Base-by-base conservation (phyloP, 768 basidiomycete species). In the Mrakia gelida region DNA sequence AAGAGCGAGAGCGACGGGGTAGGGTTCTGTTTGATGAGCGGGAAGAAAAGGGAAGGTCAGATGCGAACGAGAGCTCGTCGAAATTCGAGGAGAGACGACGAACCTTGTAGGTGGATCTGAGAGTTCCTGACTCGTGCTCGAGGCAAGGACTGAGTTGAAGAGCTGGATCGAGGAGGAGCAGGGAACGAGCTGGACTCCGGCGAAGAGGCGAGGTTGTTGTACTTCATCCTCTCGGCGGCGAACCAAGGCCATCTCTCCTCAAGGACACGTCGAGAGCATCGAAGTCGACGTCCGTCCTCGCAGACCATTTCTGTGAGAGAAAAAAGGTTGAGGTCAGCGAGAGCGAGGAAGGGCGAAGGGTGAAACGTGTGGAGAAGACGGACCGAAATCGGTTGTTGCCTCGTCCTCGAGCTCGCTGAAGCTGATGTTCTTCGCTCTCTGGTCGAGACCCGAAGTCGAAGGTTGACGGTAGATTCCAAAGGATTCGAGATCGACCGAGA, bases 211-310 rank as follows among this genome's bases (percentile, higher is more conserved):
- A 65, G 62, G 21, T 38, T 63, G 41, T 6, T 68, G 34, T 67
- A 75, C 81, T 56, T 45, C 34, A 78, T 68, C 26, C 30, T 52
- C 34, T 62, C 90, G 73, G 90, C 89, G 80, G 89, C 88, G 87
- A 99, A 95, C 96, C 96, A 99, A 1, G 92, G 90, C 96, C 96
- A 99, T 49, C 95, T 88, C 49, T 94, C 91, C 82, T 93, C 91
- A 41, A 99, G 86, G n/a, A 94, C 83, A 83, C 88, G 90, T 68
- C 93, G 88, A 32, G 94, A 95, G 83, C 93, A 95, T 72, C 88
- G 86, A 79, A 99, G 89, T 80, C 88, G 89, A 75, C 92, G 88
- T 2, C 93, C 93, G 83, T 98, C 96, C 80, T 95, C 93, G 82
- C 94, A 95, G 21, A 96, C 85, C 78, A 99, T 87, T 82, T 95